A percentile compares a stretch with the other conserved stretches of the same genome.
Evolutionary conservation across 208 protist species (phyloP).

Genomic region (Trichomonas vaginalis): DNA sequence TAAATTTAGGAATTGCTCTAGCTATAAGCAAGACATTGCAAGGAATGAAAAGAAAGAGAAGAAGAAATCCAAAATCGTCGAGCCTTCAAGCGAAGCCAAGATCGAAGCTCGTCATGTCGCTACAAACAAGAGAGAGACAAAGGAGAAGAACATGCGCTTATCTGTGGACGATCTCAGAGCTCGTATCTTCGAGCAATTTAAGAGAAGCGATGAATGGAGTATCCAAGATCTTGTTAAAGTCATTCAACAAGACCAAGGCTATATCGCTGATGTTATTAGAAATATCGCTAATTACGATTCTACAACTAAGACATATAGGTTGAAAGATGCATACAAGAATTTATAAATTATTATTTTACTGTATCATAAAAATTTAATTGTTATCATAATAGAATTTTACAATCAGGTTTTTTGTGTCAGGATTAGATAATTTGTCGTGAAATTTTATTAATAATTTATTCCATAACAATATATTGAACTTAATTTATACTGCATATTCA

Average conservation of each 20-base stretch:
- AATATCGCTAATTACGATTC: background rate
- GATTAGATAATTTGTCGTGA: too few relatives aligned
- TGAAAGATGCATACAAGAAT: background rate
- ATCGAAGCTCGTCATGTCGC: background rate
- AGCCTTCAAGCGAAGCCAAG: background rate
- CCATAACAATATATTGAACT: too few relatives aligned
- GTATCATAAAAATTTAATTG: too few relatives aligned
- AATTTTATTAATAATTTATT: too few relatives aligned
- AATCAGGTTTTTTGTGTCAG: too few relatives aligned
- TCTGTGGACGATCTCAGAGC: background rate
- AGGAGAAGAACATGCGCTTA: background rate
- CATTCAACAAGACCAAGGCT: background rate
- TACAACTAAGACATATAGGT: background rate
- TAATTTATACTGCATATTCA: too few relatives aligned
- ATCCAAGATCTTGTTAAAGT: background rate
- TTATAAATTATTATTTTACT: too few relatives aligned
- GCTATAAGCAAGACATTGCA: background rate
- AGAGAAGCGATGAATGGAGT: background rate
- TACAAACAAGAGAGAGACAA: background rate
- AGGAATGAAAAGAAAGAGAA: background rate
- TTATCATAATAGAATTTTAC: too few relatives aligned
- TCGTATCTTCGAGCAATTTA: background rate
- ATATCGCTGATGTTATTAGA: background rate
- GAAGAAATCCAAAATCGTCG: background rate
- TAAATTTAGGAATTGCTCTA: background rate